Conservation (phyloP, 192 early-diverging fungal genomes). For the Glomus cerebriforme region DNA sequence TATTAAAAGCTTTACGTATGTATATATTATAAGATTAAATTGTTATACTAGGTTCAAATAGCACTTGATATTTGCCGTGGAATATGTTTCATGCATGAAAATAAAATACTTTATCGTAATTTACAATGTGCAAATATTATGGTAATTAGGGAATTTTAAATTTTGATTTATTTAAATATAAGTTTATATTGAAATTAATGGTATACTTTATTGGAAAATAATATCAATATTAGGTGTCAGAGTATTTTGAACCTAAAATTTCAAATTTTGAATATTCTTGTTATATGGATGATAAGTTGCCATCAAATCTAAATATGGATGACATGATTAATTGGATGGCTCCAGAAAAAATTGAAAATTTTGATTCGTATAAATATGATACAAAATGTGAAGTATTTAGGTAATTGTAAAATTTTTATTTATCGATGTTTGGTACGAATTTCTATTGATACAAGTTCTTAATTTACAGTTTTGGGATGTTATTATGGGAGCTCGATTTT, state of each 20-base stretch:
- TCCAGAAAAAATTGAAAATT: neutral
- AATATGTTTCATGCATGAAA: neutral
- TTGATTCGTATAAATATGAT: neutral
- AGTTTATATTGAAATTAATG: no score
- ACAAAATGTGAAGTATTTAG: neutral
- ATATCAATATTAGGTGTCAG: no score
- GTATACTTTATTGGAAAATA: no score
- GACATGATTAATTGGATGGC: neutral
- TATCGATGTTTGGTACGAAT: neutral
- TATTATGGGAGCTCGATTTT: neutral
- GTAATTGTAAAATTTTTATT: neutral
- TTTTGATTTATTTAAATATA: no score
- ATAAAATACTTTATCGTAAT: neutral
- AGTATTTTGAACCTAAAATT: neutral
- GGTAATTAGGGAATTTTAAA: neutral
- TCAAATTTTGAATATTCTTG: neutral
- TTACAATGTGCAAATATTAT: neutral
- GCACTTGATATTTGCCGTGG: neutral
- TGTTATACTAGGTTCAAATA: neutral
- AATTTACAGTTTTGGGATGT: neutral
- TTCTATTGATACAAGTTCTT: neutral
- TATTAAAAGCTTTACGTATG: neutral
- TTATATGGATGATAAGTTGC: neutral
- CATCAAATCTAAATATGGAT: neutral
- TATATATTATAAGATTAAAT: no score